Percentiles rank a stretch among this genome's conserved stretches.
These are phyloP conservation scores for Fusarium hostae DNA, from an alignment of 2,329 filamentous ascomycete species.

Conservation along the genomic window DNA sequence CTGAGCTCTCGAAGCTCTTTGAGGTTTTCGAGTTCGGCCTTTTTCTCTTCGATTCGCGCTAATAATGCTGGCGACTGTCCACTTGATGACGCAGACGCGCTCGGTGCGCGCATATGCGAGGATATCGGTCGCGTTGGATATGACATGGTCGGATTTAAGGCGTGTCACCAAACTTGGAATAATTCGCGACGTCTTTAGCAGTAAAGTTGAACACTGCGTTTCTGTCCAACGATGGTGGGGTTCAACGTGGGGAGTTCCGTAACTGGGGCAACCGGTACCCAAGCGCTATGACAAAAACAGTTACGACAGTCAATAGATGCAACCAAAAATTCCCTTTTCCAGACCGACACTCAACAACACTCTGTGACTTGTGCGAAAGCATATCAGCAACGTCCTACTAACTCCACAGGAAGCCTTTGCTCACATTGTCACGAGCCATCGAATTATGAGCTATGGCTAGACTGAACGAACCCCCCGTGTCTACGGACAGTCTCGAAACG, in stretches of 20 bases:
- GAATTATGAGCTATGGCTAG: conserved; percentile 74
- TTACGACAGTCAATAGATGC: conserved; percentile 50
- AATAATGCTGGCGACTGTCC: conserved; percentile 77
- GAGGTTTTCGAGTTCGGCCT: conserved; percentile 81
- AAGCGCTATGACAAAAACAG: conserved; percentile 44
- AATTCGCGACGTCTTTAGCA: conserved; percentile 2
- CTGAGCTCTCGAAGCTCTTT: conserved; percentile 83
- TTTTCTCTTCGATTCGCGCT: conserved; percentile 86
- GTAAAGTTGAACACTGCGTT: conserved; percentile 30
- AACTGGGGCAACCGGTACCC: conserved; percentile 47
- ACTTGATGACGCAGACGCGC: conserved; percentile 59
- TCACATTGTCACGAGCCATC: conserved; percentile 14
- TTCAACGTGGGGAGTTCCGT: conserved; percentile 39
- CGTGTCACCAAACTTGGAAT: not conserved
- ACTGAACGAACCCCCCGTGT: conserved; percentile 78
- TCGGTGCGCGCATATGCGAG: conserved; percentile 74
- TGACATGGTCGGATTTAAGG: conserved; percentile 58
- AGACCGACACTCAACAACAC: conserved; percentile 43
- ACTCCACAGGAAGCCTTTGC: conserved; percentile 28
- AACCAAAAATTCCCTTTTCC: conserved; percentile 41
- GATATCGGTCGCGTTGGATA: conserved; percentile 68
- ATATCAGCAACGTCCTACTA: conserved; percentile 22
- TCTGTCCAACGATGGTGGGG: conserved; percentile 41
- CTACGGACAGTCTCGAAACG: conserved; percentile 76
- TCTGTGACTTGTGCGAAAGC: conserved; percentile 26